Base-by-base conservation (phyloP, 225 moss, liverwort and hornwort species). In the Pseudoscleropodium purum region DNA sequence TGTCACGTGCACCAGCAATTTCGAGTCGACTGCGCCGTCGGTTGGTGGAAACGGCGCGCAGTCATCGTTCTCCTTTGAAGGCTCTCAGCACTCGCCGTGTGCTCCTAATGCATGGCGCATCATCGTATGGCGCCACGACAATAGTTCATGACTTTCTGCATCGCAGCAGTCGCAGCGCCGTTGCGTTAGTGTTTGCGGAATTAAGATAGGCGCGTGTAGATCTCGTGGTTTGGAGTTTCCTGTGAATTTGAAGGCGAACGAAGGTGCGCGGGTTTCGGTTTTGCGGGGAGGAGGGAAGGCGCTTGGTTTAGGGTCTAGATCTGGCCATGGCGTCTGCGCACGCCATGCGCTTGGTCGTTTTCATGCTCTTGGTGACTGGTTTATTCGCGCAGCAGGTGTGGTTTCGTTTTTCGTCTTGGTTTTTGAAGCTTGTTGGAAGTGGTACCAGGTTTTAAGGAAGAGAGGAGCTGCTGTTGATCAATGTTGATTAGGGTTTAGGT, bases 291-390 rank as follows among this genome's bases (percentile, higher is more conserved):
- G 43, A 41, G 7, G 75, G 62, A 37, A 59, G 56, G 57, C 17
- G 56, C 6, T 66, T 84, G 86, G 84, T 78, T 60, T 18, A 23
- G 72, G 30, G 43, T 64, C 87, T 82, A 87, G 92, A 93, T 92
- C 89, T 92, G 89, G 94, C 93, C 91, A 94, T 94, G 94, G 94
- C 92, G 92, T 93, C 90, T 30, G 76, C 73, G 78, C 47, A 87
- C 92, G 92, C 92, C 91, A 94, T 92, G 87, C 87, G 94, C 93
- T 86, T 93, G 85, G 74, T 92, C 57, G 75, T 94, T 73, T 89
- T 92, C 51, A 39, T 87, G 81, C 92, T 94, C 73, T 75, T 93
- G 54, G 72, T 87, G 37, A 88, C 92, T 76, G 91, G 74, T 75
- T 88, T 85, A 52, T 75, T 83, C 57, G 94, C 94, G 23, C 93